Evolutionary conservation across 1,139 yeast species (phyloP).

Genomic region (Hanseniaspora uvarum): DNA sequence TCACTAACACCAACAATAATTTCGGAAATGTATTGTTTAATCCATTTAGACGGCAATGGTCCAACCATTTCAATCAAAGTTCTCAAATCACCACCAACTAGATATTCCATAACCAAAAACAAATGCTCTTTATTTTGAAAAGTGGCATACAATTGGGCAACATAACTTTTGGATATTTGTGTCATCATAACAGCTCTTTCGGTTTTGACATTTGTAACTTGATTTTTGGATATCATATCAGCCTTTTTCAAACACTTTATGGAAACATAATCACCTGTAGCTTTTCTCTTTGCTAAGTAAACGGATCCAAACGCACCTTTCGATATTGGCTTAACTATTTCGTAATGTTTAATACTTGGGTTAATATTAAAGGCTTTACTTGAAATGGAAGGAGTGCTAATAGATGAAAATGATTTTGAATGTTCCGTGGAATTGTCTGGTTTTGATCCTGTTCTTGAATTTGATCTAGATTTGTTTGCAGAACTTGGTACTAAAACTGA

Average conservation of each 20-base stretch:
- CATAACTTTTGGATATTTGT: constrained; percentile 87
- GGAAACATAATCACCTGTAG: constrained; percentile 92
- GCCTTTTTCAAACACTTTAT: constrained; percentile 87
- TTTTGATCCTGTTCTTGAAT: not conserved
- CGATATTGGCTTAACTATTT: constrained; percentile 82
- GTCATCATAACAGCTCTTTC: constrained; percentile 97
- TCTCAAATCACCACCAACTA: constrained; percentile 94
- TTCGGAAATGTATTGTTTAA: constrained; percentile 76
- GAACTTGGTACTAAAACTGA: constrained; percentile 6
- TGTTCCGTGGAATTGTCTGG: not conserved
- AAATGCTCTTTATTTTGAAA: constrained; percentile 83
- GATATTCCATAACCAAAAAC: constrained; percentile 89
- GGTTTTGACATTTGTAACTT: constrained; percentile 84
- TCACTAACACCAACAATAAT: constrained; percentile 84
- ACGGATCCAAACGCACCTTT: constrained; percentile 98
- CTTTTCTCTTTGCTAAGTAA: constrained; percentile 65
- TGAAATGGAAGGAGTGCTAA: constrained; percentile 26
- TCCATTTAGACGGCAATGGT: constrained; percentile 77
- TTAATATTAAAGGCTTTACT: constrained; percentile 27
- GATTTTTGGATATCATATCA: constrained; percentile 95
- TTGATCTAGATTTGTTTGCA: not conserved
- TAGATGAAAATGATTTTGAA: constrained; percentile 19
- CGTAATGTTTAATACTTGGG: constrained; percentile 81
- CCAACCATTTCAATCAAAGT: constrained; percentile 74
- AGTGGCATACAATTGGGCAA: constrained; percentile 77